Base-by-base conservation (phyloP, 2,329 filamentous ascomycete genomes). In the Chalaropsis thielavioides region DNA sequence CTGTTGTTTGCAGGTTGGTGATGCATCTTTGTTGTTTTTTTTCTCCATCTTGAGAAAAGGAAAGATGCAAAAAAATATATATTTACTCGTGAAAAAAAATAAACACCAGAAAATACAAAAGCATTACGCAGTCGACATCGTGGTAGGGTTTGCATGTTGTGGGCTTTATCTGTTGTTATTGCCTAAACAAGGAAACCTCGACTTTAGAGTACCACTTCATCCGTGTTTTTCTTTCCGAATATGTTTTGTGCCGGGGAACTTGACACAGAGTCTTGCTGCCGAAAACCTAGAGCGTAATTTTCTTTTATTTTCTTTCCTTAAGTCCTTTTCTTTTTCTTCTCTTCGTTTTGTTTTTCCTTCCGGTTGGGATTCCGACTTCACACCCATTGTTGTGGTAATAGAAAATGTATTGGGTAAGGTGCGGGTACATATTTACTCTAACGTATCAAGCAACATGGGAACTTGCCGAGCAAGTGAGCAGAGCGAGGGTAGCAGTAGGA, bases 381-480 rank as follows among this genome's bases (percentile, higher is more conserved):
- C 27, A 31, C 51, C 51, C 51, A 56, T 56, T 56, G 51, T 56
- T 56, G 22, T 56, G 51, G 27, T 35, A 56, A 56, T 27, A 31
- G 51, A n/a, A 13, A 56, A 35, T 56, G 51, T 13, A 56, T 56
- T 24, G 51, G 51, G 51, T 56, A 56, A 56, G 51, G 51, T 56
- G 27, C 51, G 51, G 27, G 51, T 56, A 56, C 51, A 35, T 35
- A 56, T 56, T 56, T 56, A 31, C 27, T 15, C 51, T 13, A 56
- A n/a, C 13, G 15, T n/a, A n/a, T 11, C 6, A 31, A 35, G 27
- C 51, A 56, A 35, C 22, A 31, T 24, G 51, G 51, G 51, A 56
- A 56, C 22, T 56, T 56, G 51, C 51, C 51, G 51, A 56, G 27
- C 22, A 56, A 56, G 17, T 56, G 22, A 56, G 51, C 27, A 35